Percentiles rank a stretch among this genome's conserved stretches.
phyloP scores from a whole-genome alignment of 148 eudicot species.

The Rhododendron ferrugineum region DNA sequence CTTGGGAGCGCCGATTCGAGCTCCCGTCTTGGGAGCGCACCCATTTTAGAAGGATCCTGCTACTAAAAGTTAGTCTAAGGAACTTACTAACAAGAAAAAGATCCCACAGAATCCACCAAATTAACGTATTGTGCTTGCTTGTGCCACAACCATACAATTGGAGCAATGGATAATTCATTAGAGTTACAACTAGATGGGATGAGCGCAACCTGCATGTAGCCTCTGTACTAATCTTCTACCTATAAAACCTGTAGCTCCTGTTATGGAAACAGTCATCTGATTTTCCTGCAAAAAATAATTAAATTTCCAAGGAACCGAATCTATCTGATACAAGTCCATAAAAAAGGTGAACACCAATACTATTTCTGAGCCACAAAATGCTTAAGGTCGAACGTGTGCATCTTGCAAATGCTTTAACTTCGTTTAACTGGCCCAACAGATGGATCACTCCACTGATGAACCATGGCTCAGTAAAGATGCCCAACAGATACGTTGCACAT shows the following conservation, averaged over 20 bases:
- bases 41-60: too few species aligned
- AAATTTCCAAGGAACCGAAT: neutral
- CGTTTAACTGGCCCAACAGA: neutral
- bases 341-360: neutral
- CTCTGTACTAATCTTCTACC: conserved; percentile 84
- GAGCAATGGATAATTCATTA: neutral
- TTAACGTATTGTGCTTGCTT: neutral
- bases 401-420: neutral
- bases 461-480: neutral
- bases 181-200: neutral
- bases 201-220: conserved; percentile 55
- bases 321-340: neutral
- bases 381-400: neutral
- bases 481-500: neutral
- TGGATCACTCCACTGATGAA: neutral
- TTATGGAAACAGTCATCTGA: conserved; percentile 83
- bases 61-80: neutral
- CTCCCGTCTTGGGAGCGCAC: too few species aligned
- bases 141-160: neutral
- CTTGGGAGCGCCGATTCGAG: too few species aligned
- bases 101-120: neutral
- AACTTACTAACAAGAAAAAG: neutral
- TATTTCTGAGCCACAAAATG: neutral
- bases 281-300: conserved; percentile 28
- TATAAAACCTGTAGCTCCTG: conserved; percentile 96